phyloP scores from a whole-genome alignment of 2,329 filamentous ascomycete genomes.

The Clarireedia monteithiana region DNA sequence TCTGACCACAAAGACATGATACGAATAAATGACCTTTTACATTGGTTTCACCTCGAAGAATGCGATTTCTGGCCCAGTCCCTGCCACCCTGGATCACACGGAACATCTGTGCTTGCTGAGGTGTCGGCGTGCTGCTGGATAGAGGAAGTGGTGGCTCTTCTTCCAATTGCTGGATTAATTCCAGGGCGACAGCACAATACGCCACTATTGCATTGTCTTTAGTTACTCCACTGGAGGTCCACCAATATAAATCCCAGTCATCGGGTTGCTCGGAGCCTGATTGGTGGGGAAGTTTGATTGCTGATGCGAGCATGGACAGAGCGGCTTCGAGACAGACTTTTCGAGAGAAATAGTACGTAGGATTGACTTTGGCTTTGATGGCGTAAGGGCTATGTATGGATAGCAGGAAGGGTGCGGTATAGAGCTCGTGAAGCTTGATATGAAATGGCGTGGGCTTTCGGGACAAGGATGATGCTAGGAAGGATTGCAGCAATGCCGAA shows the following conservation, averaged over 20 bases:
- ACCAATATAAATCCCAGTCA: conserved; percentile 1
- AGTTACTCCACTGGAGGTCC: neutral
- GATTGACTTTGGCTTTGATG: conserved; percentile 34
- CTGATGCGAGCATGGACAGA: conserved; percentile 10
- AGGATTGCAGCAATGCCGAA: conserved; percentile 1
- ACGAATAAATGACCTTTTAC: conserved; percentile 37
- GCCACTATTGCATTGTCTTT: neutral
- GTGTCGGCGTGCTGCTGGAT: neutral
- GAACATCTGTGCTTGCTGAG: conserved; percentile 1
- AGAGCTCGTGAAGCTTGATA: conserved; percentile 42
- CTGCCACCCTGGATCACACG: neutral
- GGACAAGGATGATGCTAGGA: neutral
- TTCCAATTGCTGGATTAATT: conserved; percentile 18
- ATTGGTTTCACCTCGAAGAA: conserved; percentile 37
- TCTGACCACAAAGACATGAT: conserved; percentile 33
- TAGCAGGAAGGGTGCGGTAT: conserved; percentile 47
- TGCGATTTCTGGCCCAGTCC: conserved; percentile 13
- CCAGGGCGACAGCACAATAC: neutral
- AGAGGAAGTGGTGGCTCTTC: conserved; percentile 3
- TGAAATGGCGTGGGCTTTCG: conserved; percentile 6
- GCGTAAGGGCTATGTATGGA: conserved; percentile 45
- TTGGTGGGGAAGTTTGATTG: neutral
- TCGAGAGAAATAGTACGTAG: conserved; percentile 41
- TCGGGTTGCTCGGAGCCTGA: neutral
- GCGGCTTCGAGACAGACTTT: conserved; percentile 40